Evolutionary conservation across 768 basidiomycete species (phyloP).

Genomic region (Harrya chromipes): DNA sequence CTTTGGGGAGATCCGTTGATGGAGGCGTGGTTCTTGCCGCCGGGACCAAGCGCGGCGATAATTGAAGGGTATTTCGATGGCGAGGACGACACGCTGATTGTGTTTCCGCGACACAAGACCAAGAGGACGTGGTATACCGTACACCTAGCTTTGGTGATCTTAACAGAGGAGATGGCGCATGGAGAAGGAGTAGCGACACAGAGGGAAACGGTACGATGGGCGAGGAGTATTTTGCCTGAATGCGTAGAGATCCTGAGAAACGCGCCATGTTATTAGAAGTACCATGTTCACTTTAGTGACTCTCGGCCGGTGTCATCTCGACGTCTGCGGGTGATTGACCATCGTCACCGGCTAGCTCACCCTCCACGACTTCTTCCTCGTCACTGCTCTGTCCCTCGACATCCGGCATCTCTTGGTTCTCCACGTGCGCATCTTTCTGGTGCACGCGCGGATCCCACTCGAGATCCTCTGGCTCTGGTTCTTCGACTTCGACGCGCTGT

Average conservation of each 20-base stretch:
- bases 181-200: slow-evolving; percentile 21
- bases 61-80: slow-evolving; percentile 54
- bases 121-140: slow-evolving; percentile 77
- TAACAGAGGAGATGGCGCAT: slow-evolving; percentile 40
- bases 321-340: slow-evolving; percentile 27
- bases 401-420: slow-evolving; percentile 20
- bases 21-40: slow-evolving; percentile 58
- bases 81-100: slow-evolving; percentile 46
- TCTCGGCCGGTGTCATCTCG: slow-evolving; percentile 16
- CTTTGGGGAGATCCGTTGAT: slow-evolving; percentile 78
- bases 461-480: slow-evolving; percentile 76
- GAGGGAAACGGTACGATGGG: slow-evolving; percentile 37
- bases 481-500: slow-evolving; percentile 73
- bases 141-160: slow-evolving; percentile 54
- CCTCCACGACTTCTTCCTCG: slow-evolving; percentile 30
- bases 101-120: slow-evolving; percentile 66
- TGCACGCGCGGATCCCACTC: slow-evolving; percentile 61
- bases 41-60: slow-evolving; percentile 47
- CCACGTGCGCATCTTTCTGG: slow-evolving; percentile 8
- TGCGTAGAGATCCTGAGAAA: slow-evolving; percentile 47
- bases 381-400: slow-evolving; percentile 35
- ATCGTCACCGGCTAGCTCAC: slow-evolving; percentile 32
- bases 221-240: slow-evolving; percentile 36
- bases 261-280: slow-evolving; percentile 29
- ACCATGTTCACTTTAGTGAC: not conserved